Conservation (phyloP, 2,329 filamentous ascomycete genomes). For the Aspergillus sergii region DNA sequence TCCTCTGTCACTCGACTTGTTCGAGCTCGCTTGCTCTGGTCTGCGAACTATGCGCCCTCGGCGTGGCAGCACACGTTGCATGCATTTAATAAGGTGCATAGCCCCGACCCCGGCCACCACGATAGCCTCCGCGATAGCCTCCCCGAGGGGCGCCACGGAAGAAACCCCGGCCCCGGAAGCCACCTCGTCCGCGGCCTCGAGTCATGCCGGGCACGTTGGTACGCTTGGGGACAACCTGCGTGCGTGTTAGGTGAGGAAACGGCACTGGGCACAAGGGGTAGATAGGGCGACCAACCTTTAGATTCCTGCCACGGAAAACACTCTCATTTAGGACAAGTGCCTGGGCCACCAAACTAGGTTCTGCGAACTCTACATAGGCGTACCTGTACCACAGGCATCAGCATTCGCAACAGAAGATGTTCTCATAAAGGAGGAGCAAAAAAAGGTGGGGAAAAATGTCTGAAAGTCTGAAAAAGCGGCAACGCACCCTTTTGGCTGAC, state of each 20-base stretch:
- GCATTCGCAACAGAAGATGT: neutral
- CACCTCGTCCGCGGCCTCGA: slow-evolving; percentile 64
- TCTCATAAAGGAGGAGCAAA: neutral
- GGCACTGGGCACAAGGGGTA: neutral
- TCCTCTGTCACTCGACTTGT: slow-evolving; percentile 9
- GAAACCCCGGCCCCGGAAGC: slow-evolving; percentile 55
- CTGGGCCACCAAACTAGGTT: slow-evolving; percentile 88
- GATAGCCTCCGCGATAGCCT: slow-evolving; percentile 62
- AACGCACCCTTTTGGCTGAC: slow-evolving; percentile 96
- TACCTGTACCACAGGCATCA: slow-evolving; percentile 64
- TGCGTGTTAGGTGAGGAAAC: slow-evolving; percentile 28
- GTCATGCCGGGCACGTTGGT: slow-evolving; percentile 96
- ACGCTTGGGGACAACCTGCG: slow-evolving; percentile 82
- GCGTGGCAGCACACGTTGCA: slow-evolving; percentile 1
- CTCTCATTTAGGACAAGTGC: slow-evolving; percentile 96
- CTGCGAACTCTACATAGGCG: slow-evolving; percentile 97
- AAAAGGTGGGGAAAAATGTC: too few relatives aligned
- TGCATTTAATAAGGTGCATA: slow-evolving; percentile 48
- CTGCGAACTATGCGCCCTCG: slow-evolving; percentile 3
- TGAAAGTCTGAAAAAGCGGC: neutral
- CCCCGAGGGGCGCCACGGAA: slow-evolving; percentile 53
- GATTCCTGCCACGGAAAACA: slow-evolving; percentile 87
- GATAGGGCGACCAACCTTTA: slow-evolving; percentile 69
- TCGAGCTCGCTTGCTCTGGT: slow-evolving; percentile 6
- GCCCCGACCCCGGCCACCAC: slow-evolving; percentile 49